Base-by-base conservation (phyloP, 768 basidiomycete genomes). In the Pleurotus djamor region DNA sequence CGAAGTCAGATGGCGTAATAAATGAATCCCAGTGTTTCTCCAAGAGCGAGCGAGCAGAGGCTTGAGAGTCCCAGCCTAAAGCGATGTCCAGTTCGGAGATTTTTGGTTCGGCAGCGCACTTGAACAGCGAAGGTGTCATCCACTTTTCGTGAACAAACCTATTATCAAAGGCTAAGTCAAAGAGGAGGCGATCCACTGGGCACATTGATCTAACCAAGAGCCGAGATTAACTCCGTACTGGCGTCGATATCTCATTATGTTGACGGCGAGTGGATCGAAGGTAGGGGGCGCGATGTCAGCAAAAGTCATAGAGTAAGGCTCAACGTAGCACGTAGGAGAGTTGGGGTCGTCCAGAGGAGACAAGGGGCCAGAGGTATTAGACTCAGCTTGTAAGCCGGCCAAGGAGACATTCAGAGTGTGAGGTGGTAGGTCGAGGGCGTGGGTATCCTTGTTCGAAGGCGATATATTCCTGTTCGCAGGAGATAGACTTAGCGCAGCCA, bases 1-100 rank as follows among this genome's bases (percentile, higher is more conserved):
- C 68, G 67, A 91, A 88, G 71, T 92, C 91, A 1, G 79, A 69
- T 48, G 83, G 75, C 0, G 72, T 81, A 66, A 93, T 84, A 73
- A 85, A 92, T 0, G 81, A 83, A 65, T 90, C 87, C 91, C 91
- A 93, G 69, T 92, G 91, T 16, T 72, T 75, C 70, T 92, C 89
- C 44, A 92, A 76, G 57, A 76, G 70, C 2, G 79, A 72, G 7
- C 78, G 79, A 48, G 86, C 82, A 61, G 66, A 66, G 2, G 70
- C 64, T 6, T 64, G 54, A 17, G 76, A 77, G 14, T 76, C 78
- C 83, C 83, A 89, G 2, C 88, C 88, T 14, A 72, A 77, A 4
- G 89, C 87, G 43, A 91, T 81, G 66, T 90, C 88, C 37, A 86
- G 68, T 66, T 91, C 89, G 1, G 87, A 79, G 2, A 72, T 65